phyloP scores from a whole-genome alignment of 2,329 filamentous ascomycete genomes.

The Lachnellula occidentalis region DNA sequence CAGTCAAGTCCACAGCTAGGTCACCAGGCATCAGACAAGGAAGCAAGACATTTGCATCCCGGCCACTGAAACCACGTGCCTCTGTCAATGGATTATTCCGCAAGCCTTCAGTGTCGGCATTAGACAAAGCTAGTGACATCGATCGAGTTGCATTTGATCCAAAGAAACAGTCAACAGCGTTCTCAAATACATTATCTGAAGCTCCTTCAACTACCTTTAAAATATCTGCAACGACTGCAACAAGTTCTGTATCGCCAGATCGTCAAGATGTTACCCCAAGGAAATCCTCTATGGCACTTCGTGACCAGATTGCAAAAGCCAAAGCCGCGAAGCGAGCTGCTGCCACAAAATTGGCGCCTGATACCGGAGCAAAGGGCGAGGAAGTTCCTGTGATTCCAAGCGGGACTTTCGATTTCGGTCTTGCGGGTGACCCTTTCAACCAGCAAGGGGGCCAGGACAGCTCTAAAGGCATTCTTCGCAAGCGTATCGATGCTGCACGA shows the following conservation, averaged over 20 bases:
- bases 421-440: slow-evolving; percentile 66
- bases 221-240: slow-evolving; percentile 13
- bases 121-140: slow-evolving; percentile 30
- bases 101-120: slow-evolving; percentile 46
- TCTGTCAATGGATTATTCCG: slow-evolving; percentile 49
- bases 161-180: slow-evolving; percentile 24
- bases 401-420: slow-evolving; percentile 53
- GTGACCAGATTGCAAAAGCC: slow-evolving; percentile 89
- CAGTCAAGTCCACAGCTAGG: slow-evolving; percentile 23
- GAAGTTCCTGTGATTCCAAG: slow-evolving; percentile 41
- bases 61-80: slow-evolving; percentile 45
- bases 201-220: slow-evolving; percentile 19
- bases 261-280: slow-evolving; percentile 39
- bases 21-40: slow-evolving; percentile 33
- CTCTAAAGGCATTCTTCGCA: slow-evolving; percentile 62
- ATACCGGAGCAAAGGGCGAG: slow-evolving; percentile 17
- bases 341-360: slow-evolving; percentile 34
- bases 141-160: slow-evolving; percentile 21
- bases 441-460: slow-evolving; percentile 51
- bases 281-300: slow-evolving; percentile 74
- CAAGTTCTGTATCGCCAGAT: slow-evolving; percentile 19
- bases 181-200: slow-evolving; percentile 27
- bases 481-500: slow-evolving; percentile 67
- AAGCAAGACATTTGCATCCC: slow-evolving; percentile 42
- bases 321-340: slow-evolving; percentile 69